Evolutionary conservation across 306 rosid species (phyloP).

Genomic region (Oemleria cerasiformis): DNA sequence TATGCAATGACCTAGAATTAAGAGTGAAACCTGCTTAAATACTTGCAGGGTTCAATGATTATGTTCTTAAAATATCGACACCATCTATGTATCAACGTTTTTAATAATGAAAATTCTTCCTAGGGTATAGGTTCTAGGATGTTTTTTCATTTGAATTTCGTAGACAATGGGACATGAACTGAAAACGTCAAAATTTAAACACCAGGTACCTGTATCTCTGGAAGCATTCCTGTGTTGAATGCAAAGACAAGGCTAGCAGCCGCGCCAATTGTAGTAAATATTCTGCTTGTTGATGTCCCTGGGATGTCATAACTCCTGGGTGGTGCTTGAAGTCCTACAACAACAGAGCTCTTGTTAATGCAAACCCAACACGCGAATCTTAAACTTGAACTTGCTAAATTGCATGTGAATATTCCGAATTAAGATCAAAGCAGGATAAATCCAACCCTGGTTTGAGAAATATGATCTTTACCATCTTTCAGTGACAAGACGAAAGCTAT

Average conservation of each 20-base stretch:
- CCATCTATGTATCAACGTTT: too few species aligned
- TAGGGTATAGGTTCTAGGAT: too few species aligned
- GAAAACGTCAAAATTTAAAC: slow-evolving; percentile 8
- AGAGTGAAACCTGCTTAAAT: too few species aligned
- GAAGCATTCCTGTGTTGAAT: slow-evolving; percentile 96
- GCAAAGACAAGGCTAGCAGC: slow-evolving; percentile 91
- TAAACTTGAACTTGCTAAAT: neutral
- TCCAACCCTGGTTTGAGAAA: neutral
- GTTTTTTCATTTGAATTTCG: too few species aligned
- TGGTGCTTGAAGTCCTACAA: slow-evolving; percentile 66
- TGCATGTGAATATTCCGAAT: neutral
- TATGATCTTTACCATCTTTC: slow-evolving; percentile 60
- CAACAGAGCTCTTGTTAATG: neutral
- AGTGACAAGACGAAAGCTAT: slow-evolving; percentile 57
- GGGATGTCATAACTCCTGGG: slow-evolving; percentile 73
- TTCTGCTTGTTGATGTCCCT: slow-evolving; percentile 58
- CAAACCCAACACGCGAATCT: neutral
- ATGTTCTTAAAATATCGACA: too few species aligned
- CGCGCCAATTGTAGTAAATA: slow-evolving; percentile 83
- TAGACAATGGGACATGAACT: too few species aligned
- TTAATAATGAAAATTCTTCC: too few species aligned
- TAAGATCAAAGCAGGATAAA: neutral
- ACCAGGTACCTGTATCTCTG: slow-evolving; percentile 83
- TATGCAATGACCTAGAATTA: too few species aligned
- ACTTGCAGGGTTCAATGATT: too few species aligned